These are phyloP conservation scores for Saitozyma sp. DNA, from an alignment of 768 basidiomycete genomes.

Conservation along the genomic window DNA sequence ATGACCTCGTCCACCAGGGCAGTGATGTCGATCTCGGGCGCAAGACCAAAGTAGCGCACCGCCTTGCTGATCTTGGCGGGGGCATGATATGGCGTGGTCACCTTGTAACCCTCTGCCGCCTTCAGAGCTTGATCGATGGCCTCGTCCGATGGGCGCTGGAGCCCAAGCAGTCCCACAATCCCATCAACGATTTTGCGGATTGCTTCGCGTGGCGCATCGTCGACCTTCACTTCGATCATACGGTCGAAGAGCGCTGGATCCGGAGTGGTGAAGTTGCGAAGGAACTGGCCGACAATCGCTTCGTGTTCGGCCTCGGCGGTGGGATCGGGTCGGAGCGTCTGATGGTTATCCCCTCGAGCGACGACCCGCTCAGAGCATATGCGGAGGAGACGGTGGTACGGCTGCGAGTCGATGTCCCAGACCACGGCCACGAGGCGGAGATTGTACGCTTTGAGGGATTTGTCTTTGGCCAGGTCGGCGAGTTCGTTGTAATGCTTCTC, in stretches of 20 bases:
- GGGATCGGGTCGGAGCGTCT: constrained; percentile 64
- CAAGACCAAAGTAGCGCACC: constrained; percentile 68
- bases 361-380: constrained; percentile 75
- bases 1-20: constrained; percentile 53
- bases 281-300: constrained; percentile 76
- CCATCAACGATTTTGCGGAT: constrained; percentile 65
- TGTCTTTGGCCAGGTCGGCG: constrained; percentile 58
- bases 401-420: constrained; percentile 67
- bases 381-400: constrained; percentile 64
- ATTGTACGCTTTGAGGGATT: constrained; percentile 47
- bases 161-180: constrained; percentile 61
- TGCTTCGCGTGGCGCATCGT: constrained; percentile 59
- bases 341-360: constrained; percentile 76
- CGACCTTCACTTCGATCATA: constrained; percentile 56
- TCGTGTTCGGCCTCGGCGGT: constrained; percentile 67
- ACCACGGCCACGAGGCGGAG: constrained; percentile 78
- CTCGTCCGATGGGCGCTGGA: constrained; percentile 61
- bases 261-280: constrained; percentile 55
- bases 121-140: constrained; percentile 60
- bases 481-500: constrained; percentile 73
- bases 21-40: constrained; percentile 69
- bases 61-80: constrained; percentile 47
- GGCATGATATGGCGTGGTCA: constrained; percentile 33
- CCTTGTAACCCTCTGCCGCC: constrained; percentile 57
- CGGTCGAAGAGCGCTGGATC: constrained; percentile 64